These are phyloP conservation scores for Gypsophila paniculata DNA, from an alignment of 179 eudicot species.

Conservation along the genomic window DNA sequence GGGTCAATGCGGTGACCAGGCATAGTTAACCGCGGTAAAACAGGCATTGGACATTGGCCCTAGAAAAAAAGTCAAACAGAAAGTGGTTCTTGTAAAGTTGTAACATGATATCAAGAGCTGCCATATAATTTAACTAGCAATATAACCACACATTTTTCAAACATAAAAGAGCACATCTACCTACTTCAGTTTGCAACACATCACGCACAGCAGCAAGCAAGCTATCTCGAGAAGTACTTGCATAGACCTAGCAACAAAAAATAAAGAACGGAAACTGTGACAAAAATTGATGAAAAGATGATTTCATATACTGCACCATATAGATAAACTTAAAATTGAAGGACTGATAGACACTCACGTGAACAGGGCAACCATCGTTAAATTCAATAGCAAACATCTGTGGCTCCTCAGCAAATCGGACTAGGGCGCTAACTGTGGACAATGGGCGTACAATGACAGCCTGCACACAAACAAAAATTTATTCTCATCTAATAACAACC, in stretches of 20 bases:
- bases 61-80: constrained; percentile 34
- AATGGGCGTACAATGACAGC: constrained; percentile 93
- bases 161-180: constrained; percentile 49
- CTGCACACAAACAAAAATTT: constrained; percentile 39
- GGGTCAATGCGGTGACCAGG: constrained; percentile 99
- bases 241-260: constrained; percentile 63
- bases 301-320: constrained; percentile 3
- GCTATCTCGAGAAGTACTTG: constrained; percentile 97
- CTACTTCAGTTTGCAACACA: constrained; percentile 91
- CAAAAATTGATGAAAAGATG: constrained; percentile 12
- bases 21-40: constrained; percentile 89
- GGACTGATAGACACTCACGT: constrained; percentile 46
- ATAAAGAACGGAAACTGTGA: constrained; percentile 4
- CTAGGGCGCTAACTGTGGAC: constrained; percentile 79
- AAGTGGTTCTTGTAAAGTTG: neutral
- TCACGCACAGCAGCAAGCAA: constrained; percentile 97
- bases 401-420: constrained; percentile 97
- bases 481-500: neutral
- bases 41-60: constrained; percentile 91
- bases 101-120: neutral
- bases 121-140: constrained; percentile 6
- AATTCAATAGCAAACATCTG: constrained; percentile 98
- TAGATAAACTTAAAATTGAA: neutral
- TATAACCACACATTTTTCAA: constrained; percentile 16
- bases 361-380: constrained; percentile 96